Percentiles rank a stretch among this genome's conserved stretches.
Conservation (phyloP, 164 flowering plant genomes). For the Kalanchoe fedtschenkoi region DNA sequence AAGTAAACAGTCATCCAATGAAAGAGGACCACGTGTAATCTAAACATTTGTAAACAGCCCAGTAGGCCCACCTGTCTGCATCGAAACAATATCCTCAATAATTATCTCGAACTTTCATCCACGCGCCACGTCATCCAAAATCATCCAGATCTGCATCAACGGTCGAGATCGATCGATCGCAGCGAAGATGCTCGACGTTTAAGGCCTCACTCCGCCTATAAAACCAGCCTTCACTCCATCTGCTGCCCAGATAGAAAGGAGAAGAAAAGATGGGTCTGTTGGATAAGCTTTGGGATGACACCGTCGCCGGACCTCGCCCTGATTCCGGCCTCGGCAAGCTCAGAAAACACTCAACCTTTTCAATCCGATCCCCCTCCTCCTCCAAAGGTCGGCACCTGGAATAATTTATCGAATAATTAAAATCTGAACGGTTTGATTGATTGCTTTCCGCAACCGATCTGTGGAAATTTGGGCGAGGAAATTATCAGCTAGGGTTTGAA, state of each 20-base stretch:
- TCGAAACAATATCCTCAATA: neutral
- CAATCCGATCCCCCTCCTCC: conserved; percentile 22
- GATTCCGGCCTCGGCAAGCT: conserved; percentile 85
- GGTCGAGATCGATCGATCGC: neutral
- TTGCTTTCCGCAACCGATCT: neutral
- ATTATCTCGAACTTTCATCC: neutral
- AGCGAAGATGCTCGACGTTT: neutral
- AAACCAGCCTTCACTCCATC: neutral
- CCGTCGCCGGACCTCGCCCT: conserved; percentile 88
- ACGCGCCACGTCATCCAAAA: neutral
- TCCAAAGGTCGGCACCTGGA: neutral
- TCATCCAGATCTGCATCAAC: conserved; percentile 1
- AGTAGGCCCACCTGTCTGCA: neutral
- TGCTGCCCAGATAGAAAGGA: neutral
- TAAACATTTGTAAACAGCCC: neutral
- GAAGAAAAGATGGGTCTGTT: conserved; percentile 53
- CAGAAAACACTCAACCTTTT: conserved; percentile 46
- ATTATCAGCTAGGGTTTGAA: neutral
- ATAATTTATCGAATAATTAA: neutral
- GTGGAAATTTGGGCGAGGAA: neutral
- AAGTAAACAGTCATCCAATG: too few species aligned
- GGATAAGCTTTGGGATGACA: conserved; percentile 92
- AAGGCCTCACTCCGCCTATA: neutral
- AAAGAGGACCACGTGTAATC: neutral
- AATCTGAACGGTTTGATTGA: neutral